These are phyloP conservation scores for Auxenochlorella pyrenoidosa DNA, from an alignment of 139 green algal species.

Conservation along the genomic window DNA sequence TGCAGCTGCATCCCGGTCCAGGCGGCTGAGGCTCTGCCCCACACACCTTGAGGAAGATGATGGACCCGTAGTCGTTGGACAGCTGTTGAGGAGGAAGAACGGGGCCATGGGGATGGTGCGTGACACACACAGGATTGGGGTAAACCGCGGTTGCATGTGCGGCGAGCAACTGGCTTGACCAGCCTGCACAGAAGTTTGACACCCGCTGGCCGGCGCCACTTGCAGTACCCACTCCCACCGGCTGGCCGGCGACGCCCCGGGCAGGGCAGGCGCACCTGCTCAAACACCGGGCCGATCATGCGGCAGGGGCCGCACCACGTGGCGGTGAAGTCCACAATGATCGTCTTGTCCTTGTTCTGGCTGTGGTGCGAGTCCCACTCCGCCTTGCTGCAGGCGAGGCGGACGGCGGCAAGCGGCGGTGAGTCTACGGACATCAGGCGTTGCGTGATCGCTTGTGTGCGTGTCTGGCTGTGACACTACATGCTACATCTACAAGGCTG, in stretches of 20 bases:
- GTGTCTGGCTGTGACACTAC: neutral
- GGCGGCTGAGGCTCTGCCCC: too few species aligned
- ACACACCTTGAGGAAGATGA: constrained; percentile 76
- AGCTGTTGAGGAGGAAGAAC: too few species aligned
- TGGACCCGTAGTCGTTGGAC: constrained; percentile 30
- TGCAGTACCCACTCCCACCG: too few species aligned
- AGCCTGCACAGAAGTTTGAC: too few species aligned
- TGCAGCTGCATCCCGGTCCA: too few species aligned
- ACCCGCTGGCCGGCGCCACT: too few species aligned
- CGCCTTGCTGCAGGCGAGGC: constrained; percentile 7
- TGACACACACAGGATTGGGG: too few species aligned
- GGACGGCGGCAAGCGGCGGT: neutral
- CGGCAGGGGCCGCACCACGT: constrained; percentile 89
- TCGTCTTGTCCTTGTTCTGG: neutral
- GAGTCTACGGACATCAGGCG: neutral
- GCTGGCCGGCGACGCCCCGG: too few species aligned
- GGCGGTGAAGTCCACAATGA: constrained; percentile 84
- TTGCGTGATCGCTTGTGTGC: neutral
- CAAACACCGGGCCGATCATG: constrained; percentile 80
- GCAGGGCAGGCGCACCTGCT: constrained; percentile 64
- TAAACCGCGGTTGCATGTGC: too few species aligned
- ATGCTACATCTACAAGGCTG: neutral
- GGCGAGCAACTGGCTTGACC: too few species aligned
- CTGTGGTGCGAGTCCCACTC: constrained; percentile 24
- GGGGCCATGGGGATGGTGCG: too few species aligned